These are phyloP conservation scores for Podospora conica DNA, from an alignment of 495 filamentous ascomycete genomes.

Conservation along the genomic window DNA sequence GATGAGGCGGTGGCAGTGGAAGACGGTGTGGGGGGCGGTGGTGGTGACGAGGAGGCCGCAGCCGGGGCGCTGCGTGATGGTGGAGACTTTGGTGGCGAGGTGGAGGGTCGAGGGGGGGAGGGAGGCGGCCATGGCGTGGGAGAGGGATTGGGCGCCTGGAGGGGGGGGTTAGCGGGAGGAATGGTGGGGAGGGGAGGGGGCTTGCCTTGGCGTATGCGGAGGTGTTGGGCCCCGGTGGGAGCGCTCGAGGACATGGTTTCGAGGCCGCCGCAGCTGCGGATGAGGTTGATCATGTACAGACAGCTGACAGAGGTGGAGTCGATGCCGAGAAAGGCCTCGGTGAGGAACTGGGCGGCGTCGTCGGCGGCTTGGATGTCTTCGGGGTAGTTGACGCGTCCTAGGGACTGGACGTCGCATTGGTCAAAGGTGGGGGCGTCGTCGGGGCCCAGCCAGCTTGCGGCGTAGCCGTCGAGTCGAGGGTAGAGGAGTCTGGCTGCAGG, in stretches of 20 bases:
- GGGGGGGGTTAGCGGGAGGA: background rate
- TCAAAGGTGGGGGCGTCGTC: constrained; percentile 21
- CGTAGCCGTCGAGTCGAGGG: background rate
- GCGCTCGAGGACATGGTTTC: constrained; percentile 37
- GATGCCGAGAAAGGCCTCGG: constrained; percentile 40
- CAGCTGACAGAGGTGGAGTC: constrained; percentile 39
- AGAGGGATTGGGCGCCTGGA: constrained; percentile 9
- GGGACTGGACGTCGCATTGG: constrained; percentile 27
- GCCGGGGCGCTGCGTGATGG: background rate
- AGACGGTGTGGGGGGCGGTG: constrained; percentile 5
- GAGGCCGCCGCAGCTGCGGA: constrained; percentile 38
- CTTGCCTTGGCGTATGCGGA: constrained; percentile 37
- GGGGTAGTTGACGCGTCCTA: constrained; percentile 19
- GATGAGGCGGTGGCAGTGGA: constrained; percentile 34
- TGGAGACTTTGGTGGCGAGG: background rate
- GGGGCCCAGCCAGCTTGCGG: constrained; percentile 8
- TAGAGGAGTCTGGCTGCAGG: constrained; percentile 1
- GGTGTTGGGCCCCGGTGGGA: constrained; percentile 39
- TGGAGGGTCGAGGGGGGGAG: constrained; percentile 3
- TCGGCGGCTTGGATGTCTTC: constrained; percentile 18
- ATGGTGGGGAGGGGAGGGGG: background rate
- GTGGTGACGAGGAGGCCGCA: background rate
- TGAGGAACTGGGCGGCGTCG: constrained; percentile 31
- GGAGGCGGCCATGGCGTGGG: background rate
- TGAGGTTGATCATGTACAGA: constrained; percentile 46